These are phyloP conservation scores for Phialophora chinensis DNA, from an alignment of 2,329 filamentous ascomycete species.

Conservation along the genomic window DNA sequence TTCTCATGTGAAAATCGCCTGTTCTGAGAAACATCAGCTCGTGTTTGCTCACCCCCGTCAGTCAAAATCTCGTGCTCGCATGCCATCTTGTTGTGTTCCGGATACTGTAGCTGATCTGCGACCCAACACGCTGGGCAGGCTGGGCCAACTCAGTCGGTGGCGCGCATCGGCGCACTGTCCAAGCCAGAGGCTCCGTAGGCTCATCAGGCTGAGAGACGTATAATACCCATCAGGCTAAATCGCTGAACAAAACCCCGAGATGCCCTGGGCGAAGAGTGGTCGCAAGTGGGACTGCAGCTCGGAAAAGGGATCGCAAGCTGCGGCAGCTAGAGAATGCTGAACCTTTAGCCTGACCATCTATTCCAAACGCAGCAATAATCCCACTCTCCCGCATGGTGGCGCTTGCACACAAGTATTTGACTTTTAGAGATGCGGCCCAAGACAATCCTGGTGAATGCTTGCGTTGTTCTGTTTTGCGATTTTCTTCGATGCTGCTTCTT, in stretches of 20 bases:
- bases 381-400: conserved; percentile 11
- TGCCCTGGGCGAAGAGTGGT: not conserved
- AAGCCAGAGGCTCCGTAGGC: not conserved
- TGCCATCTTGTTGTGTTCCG: not conserved
- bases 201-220: not conserved
- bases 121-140: not conserved
- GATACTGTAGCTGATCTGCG: not conserved
- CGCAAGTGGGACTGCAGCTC: not conserved
- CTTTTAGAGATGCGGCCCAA: not conserved
- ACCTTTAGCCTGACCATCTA: conserved; percentile 14
- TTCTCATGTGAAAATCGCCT: not conserved
- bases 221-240: conserved; percentile 10
- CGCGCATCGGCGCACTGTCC: not conserved
- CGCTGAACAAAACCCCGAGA: conserved; percentile 8
- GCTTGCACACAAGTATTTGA: not conserved
- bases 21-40: not conserved
- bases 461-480: not conserved
- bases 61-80: not conserved
- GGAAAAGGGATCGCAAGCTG: not conserved
- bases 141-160: not conserved
- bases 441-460: not conserved
- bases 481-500: not conserved
- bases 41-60: not conserved
- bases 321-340: conserved; percentile 12
- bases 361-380: not conserved